Evolutionary conservation across 2,329 filamentous ascomycete genomes (phyloP).

Genomic region (Gnomoniopsis sp.): DNA sequence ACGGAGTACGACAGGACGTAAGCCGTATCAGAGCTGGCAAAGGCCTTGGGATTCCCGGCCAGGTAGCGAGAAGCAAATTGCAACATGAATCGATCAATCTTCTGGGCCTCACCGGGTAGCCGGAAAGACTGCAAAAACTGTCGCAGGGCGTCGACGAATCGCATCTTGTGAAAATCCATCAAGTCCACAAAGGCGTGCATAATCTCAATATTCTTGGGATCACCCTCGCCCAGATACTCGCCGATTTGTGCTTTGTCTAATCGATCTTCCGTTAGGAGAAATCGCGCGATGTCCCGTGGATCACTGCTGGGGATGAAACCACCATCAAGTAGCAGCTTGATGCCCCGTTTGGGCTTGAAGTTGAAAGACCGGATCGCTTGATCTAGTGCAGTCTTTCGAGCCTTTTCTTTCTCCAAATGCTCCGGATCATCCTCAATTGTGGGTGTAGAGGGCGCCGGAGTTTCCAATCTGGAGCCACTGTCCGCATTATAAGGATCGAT

Average conservation of each 20-base stretch:
- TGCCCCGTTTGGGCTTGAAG: slow-evolving; percentile 92
- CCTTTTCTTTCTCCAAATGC: slow-evolving; percentile 92
- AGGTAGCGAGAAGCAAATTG: slow-evolving; percentile 98
- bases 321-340: slow-evolving; percentile 78
- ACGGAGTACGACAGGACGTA: slow-evolving; percentile 96
- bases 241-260: slow-evolving; percentile 91
- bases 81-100: slow-evolving; percentile 99
- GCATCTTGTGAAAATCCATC: slow-evolving; percentile 89
- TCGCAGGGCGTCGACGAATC: slow-evolving; percentile 88
- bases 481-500: slow-evolving; percentile 68
- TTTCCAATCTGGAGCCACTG: slow-evolving; percentile 59
- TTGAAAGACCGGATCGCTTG: slow-evolving; percentile 93
- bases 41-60: slow-evolving; percentile 91
- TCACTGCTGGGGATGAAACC: slow-evolving; percentile 81
- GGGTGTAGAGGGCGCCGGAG: slow-evolving; percentile 62
- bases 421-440: slow-evolving; percentile 83
- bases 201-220: slow-evolving; percentile 87
- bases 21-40: slow-evolving; percentile 95
- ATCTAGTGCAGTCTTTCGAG: slow-evolving; percentile 84
- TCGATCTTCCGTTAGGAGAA: slow-evolving; percentile 76
- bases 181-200: slow-evolving; percentile 97
- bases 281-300: slow-evolving; percentile 78
- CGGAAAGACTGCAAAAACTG: slow-evolving; percentile 94
- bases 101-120: slow-evolving; percentile 92
- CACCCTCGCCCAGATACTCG: slow-evolving; percentile 91